phyloP scores from a whole-genome alignment of 2,329 filamentous ascomycete genomes.

The Fusarium floridanum region DNA sequence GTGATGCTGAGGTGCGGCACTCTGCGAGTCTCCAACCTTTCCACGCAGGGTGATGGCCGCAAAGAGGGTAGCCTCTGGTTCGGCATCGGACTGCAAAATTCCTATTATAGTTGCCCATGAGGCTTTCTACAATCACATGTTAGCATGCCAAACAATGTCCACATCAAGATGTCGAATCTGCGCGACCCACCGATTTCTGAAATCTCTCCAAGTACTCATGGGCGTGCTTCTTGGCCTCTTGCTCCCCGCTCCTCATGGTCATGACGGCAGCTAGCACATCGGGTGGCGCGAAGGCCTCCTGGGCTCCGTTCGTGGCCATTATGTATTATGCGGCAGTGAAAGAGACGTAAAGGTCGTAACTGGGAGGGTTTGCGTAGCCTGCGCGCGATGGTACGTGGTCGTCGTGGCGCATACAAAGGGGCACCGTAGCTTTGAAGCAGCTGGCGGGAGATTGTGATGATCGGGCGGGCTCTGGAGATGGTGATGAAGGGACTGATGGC shows the following conservation, averaged over 20 bases:
- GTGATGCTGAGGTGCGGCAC: background rate
- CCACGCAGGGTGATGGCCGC: slow-evolving; percentile 97
- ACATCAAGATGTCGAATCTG: background rate
- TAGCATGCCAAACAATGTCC: slow-evolving; percentile 17
- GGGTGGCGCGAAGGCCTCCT: slow-evolving; percentile 80
- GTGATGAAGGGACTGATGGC: slow-evolving; percentile 14
- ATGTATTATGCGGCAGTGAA: slow-evolving; percentile 29
- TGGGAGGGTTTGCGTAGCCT: slow-evolving; percentile 28
- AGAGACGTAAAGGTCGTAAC: background rate
- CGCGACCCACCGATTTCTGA: slow-evolving; percentile 87
- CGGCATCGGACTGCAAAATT: slow-evolving; percentile 84
- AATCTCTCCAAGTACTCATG: slow-evolving; percentile 94
- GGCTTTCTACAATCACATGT: slow-evolving; percentile 72
- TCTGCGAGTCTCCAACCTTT: slow-evolving; percentile 73
- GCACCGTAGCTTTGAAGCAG: slow-evolving; percentile 23
- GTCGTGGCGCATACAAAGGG: slow-evolving; percentile 45
- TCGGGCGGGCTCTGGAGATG: background rate
- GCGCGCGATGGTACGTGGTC: slow-evolving; percentile 37
- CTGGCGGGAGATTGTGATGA: slow-evolving; percentile 17
- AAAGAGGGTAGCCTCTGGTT: slow-evolving; percentile 91
- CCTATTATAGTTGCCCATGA: slow-evolving; percentile 92
- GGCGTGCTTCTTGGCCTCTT: slow-evolving; percentile 87
- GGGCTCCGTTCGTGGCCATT: slow-evolving; percentile 77
- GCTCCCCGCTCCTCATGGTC: slow-evolving; percentile 90
- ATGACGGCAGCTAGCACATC: slow-evolving; percentile 87